Evolutionary conservation across 176 grass and related monocot species (phyloP).

Genomic region (Ananas comosus): DNA sequence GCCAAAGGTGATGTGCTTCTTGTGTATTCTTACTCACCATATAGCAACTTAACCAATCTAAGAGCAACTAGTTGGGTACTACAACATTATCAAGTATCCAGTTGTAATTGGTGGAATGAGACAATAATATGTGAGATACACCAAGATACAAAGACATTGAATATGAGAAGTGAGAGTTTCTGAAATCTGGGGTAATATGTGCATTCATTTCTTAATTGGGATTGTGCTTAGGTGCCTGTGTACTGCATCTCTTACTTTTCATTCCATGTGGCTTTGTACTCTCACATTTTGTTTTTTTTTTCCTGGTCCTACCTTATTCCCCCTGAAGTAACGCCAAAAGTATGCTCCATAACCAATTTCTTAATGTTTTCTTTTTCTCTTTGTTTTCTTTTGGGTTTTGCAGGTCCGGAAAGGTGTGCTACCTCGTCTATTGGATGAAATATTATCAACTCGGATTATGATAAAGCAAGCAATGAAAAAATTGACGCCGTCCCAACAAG

Average conservation of each 20-base stretch:
- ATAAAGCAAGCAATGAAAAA: slow-evolving; percentile 95
- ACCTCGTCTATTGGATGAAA: slow-evolving; percentile 69
- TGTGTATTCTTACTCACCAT: slow-evolving; percentile 5
- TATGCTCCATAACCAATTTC: not conserved
- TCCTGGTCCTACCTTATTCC: too few relatives aligned
- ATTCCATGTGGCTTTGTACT: too few relatives aligned
- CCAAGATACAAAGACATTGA: too few relatives aligned
- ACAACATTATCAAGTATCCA: not conserved
- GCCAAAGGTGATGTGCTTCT: slow-evolving; percentile 45
- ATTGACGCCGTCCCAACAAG: slow-evolving; percentile 53
- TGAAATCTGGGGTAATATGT: not conserved
- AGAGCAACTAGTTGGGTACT: too few relatives aligned
- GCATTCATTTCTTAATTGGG: too few relatives aligned
- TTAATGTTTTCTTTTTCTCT: not conserved
- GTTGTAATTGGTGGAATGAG: not conserved
- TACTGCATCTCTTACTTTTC: too few relatives aligned
- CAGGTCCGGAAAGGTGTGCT: slow-evolving; percentile 92
- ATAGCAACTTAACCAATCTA: too few relatives aligned
- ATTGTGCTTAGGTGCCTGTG: too few relatives aligned
- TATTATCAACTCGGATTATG: slow-evolving; percentile 93
- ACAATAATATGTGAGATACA: not conserved
- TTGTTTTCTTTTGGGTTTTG: slow-evolving; percentile 17
- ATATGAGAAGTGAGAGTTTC: not conserved
- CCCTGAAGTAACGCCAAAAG: not conserved
- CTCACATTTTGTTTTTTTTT: too few relatives aligned